These are phyloP conservation scores for Thecaphora thlaspeos DNA, from an alignment of 1,284 basidiomycete genomes.

Conservation along the genomic window DNA sequence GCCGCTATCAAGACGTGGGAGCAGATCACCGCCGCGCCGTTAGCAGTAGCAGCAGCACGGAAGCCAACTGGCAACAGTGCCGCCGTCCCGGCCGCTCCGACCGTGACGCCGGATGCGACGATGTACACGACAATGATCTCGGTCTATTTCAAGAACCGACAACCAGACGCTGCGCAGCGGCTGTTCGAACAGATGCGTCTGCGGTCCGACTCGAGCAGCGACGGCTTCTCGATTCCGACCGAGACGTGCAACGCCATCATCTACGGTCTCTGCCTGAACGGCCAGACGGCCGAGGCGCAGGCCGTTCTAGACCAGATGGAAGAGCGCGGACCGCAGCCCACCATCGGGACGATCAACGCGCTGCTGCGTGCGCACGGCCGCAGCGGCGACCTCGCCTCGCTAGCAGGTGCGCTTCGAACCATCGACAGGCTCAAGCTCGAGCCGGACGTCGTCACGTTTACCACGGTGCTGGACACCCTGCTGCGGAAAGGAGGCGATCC, in stretches of 20 bases:
- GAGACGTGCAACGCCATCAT: constrained; percentile 48
- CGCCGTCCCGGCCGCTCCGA: background rate
- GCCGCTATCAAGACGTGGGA: constrained; percentile 37
- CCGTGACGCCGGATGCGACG: constrained; percentile 19
- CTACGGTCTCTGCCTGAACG: constrained; percentile 28
- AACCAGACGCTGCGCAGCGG: constrained; percentile 23
- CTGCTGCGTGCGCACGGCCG: constrained; percentile 39
- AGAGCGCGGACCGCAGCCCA: constrained; percentile 28
- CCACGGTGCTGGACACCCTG: constrained; percentile 47
- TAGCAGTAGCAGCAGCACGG: too few species aligned
- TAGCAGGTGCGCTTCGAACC: constrained; percentile 26
- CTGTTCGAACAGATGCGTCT: constrained; percentile 29
- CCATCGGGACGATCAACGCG: constrained; percentile 46
- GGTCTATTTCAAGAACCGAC: constrained; percentile 20
- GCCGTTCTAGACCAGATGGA: constrained; percentile 35
- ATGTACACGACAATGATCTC: constrained; percentile 51
- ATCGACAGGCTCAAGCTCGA: constrained; percentile 22
- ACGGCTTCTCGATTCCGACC: constrained; percentile 10
- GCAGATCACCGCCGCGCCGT: too few species aligned
- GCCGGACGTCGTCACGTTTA: constrained; percentile 50
- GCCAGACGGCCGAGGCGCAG: constrained; percentile 18
- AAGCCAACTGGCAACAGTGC: too few species aligned
- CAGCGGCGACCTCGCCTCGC: constrained; percentile 17
- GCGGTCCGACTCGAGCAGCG: constrained; percentile 7
- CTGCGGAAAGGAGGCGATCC: constrained; percentile 32